Evolutionary conservation across 106 monocot genomes (phyloP).

Genomic region (Dioscorea dumetorum): DNA sequence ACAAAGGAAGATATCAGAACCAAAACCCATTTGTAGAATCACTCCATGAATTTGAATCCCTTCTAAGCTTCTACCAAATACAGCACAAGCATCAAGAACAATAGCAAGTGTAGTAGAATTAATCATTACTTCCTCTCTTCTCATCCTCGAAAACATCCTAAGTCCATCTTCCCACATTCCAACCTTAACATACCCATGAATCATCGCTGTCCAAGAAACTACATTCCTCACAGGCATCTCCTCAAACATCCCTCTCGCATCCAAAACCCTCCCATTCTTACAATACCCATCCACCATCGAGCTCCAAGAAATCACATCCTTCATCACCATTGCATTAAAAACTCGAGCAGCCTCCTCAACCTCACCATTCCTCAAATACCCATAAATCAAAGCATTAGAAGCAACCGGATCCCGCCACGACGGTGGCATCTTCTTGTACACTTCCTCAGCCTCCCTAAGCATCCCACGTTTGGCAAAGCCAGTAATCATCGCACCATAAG

Average conservation of each 20-base stretch:
- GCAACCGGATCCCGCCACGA: constrained; percentile 47
- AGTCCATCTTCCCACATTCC: constrained; percentile 37
- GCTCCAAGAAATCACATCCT: constrained; percentile 51
- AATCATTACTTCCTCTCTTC: constrained; percentile 26
- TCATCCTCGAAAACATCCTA: constrained; percentile 35
- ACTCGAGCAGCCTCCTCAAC: constrained; percentile 29
- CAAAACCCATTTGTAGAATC: constrained; percentile 28
- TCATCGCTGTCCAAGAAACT: constrained; percentile 50
- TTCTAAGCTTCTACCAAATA: constrained; percentile 12
- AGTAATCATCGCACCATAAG: constrained; percentile 45
- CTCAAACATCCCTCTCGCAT: constrained; percentile 29
- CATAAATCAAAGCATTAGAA: constrained; percentile 51
- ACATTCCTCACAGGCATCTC: constrained; percentile 49
- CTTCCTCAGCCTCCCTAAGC: constrained; percentile 38
- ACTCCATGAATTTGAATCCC: constrained; percentile 52
- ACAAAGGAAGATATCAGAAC: constrained; percentile 27
- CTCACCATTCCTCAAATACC: constrained; percentile 31
- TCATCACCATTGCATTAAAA: constrained; percentile 28
- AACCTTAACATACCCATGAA: constrained; percentile 29
- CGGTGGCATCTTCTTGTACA: constrained; percentile 34
- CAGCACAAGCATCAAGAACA: constrained; percentile 38
- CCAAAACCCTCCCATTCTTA: constrained; percentile 30
- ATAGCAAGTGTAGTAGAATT: constrained; percentile 48
- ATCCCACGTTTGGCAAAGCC: constrained; percentile 34
- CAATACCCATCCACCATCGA: constrained; percentile 54